Percentiles rank a stretch among this genome's conserved stretches.
These are phyloP conservation scores for Daldinia vernicosa DNA, from an alignment of 495 filamentous ascomycete genomes.

Conservation along the genomic window DNA sequence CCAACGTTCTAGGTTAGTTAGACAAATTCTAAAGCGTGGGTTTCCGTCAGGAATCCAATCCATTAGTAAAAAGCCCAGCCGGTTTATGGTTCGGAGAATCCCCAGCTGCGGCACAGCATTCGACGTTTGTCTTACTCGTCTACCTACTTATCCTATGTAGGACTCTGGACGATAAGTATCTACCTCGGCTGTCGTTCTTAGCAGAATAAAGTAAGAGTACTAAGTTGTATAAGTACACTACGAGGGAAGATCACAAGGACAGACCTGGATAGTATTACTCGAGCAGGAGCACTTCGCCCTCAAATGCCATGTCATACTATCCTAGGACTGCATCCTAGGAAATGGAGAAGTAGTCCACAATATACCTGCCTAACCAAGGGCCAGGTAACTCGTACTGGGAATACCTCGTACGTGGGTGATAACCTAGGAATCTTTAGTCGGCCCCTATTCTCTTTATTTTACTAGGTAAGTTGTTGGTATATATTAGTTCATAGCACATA, in stretches of 20 bases:
- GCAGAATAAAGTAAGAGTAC: neutral
- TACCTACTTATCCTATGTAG: neutral
- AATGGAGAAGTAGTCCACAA: neutral
- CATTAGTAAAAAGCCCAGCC: slow-evolving; percentile 3
- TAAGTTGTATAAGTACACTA: neutral
- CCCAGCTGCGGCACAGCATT: neutral
- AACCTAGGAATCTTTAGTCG: too few relatives aligned
- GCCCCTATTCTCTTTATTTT: too few relatives aligned
- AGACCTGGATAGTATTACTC: neutral
- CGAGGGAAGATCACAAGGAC: neutral
- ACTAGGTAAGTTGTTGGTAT: too few relatives aligned
- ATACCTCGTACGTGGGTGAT: too few relatives aligned
- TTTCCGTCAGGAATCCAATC: slow-evolving; percentile 8
- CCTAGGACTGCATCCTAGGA: neutral
- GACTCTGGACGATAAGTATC: neutral
- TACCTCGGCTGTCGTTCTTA: neutral
- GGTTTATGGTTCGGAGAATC: neutral
- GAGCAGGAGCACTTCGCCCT: neutral
- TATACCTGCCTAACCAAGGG: neutral
- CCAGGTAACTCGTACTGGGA: too few relatives aligned
- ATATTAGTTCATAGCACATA: too few relatives aligned
- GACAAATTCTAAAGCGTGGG: neutral
- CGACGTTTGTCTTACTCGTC: neutral
- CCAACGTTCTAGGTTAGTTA: neutral
- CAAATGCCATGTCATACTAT: neutral